Base-by-base conservation (phyloP, 495 filamentous ascomycete genomes). In the Trichoderma erinaceum region DNA sequence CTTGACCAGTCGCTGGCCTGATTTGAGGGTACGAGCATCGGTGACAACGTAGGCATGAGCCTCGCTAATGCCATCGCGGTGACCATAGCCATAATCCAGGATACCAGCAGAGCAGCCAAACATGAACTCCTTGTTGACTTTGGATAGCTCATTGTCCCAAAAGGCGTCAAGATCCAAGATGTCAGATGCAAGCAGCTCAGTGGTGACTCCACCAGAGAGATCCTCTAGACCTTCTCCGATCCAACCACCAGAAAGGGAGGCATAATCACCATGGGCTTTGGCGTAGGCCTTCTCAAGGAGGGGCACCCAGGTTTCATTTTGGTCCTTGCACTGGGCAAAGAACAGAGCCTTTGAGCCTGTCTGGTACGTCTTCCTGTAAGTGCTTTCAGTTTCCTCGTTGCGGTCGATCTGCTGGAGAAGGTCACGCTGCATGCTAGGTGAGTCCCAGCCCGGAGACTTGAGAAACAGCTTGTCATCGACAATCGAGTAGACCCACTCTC, bases 271-370 rank as follows among this genome's bases (percentile, higher is more conserved):
- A 72, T 98, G 94, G 12, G 92, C 93, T 76, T 98, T 98, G 43
- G 94, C 94, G 74, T 94, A 98, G 0, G 94, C 94, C 76, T 98
- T 98, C 74, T 97, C 94, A 1, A 97, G 83, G 44, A 97, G 80
- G 0, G 95, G 91, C 25, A 97, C 84, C 94, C 94, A 98, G 2
- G 93, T 98, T 76, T 98, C 94, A 73, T 95, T 94, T 67, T 89
- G 85, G 73, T 93, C 89, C 68, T 87, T 87, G 79, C 90, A 93
- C 71, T 93, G 90, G 1, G 90, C 93, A 78, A 96, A 97, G 76
- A 91, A 93, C 7, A 98, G 78, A 0, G 94, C 91, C 70, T 90
- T 87, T 12, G 92, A 96, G 11, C 82, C 82, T 3, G 88, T 92
- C 76, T 96, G 93, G 78, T 90, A 91, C 3, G 85, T 88, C 70